phyloP scores from a whole-genome alignment of 73 alveolate species.

The Paramecium sexaurelia region DNA sequence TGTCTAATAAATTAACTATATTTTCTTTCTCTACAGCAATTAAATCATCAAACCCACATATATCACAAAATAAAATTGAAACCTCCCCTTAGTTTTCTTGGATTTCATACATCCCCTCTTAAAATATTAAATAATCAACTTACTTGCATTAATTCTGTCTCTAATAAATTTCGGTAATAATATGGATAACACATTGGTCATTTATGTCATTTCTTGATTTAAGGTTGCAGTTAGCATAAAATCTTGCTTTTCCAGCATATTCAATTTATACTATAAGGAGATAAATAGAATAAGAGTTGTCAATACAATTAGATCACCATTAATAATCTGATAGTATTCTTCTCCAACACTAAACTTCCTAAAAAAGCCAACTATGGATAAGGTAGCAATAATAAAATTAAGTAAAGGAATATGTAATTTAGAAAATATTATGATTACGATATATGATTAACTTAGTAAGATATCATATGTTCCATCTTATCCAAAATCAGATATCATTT shows the following conservation, averaged over 20 bases:
- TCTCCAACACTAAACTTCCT: neutral
- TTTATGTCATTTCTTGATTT: constrained; percentile 55
- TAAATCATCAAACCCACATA: constrained; percentile 71
- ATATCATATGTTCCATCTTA: neutral
- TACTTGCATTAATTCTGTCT: constrained; percentile 65
- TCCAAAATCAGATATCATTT: neutral
- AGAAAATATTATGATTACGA: neutral
- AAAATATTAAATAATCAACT: neutral
- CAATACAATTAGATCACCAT: constrained; percentile 29
- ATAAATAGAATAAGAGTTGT: neutral
- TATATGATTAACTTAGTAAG: neutral
- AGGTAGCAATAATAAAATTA: neutral
- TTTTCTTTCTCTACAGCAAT: constrained; percentile 59
- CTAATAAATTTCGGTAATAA: constrained; percentile 67
- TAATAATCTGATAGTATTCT: neutral
- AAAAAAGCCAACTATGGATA: neutral
- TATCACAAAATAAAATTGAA: constrained; percentile 67
- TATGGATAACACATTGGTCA: constrained; percentile 60
- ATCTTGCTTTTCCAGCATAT: constrained; percentile 9
- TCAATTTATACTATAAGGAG: constrained; percentile 13
- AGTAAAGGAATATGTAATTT: constrained; percentile 17
- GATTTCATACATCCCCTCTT: constrained; percentile 57
- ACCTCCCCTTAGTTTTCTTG: constrained; percentile 69
- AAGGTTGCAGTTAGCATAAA: constrained; percentile 31
- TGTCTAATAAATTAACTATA: constrained; percentile 53